These are phyloP conservation scores for Nannochloropsis gaditana DNA, from an alignment of 108 stramenopile genomes.

Conservation along the genomic window DNA sequence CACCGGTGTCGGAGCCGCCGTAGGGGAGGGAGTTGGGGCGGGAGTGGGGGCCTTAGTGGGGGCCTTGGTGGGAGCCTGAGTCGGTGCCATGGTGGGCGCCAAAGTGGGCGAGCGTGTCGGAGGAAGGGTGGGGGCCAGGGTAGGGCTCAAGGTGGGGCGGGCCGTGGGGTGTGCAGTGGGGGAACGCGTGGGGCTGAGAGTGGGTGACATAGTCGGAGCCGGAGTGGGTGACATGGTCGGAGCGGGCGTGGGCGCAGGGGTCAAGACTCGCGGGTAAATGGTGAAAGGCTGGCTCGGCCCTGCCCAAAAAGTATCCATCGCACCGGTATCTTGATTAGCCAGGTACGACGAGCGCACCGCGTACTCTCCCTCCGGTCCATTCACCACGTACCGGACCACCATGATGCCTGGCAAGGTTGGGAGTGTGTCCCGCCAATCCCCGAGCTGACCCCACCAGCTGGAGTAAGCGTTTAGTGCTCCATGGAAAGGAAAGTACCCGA, in stretches of 20 bases:
- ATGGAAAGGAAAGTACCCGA: constrained; percentile 3
- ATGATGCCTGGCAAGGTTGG: background rate
- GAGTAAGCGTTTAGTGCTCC: background rate
- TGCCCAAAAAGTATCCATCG: background rate
- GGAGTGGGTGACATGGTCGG: background rate
- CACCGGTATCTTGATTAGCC: background rate
- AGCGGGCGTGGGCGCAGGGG: background rate
- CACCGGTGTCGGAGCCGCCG: background rate
- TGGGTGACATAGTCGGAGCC: background rate
- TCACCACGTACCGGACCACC: background rate
- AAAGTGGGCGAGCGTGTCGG: background rate
- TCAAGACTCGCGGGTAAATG: constrained; percentile 3
- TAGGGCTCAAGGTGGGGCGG: background rate
- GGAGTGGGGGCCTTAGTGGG: background rate
- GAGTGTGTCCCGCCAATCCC: background rate
- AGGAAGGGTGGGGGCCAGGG: background rate
- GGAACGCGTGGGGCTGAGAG: background rate
- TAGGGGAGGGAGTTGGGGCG: background rate
- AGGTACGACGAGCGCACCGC: background rate
- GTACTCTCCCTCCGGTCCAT: background rate
- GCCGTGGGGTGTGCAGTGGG: background rate
- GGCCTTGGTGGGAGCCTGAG: background rate
- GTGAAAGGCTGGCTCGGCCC: background rate
- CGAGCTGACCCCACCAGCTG: background rate
- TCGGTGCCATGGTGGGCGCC: background rate